phyloP scores from a whole-genome alignment of 2,329 filamentous ascomycete genomes.

The Ophiostoma montium region DNA sequence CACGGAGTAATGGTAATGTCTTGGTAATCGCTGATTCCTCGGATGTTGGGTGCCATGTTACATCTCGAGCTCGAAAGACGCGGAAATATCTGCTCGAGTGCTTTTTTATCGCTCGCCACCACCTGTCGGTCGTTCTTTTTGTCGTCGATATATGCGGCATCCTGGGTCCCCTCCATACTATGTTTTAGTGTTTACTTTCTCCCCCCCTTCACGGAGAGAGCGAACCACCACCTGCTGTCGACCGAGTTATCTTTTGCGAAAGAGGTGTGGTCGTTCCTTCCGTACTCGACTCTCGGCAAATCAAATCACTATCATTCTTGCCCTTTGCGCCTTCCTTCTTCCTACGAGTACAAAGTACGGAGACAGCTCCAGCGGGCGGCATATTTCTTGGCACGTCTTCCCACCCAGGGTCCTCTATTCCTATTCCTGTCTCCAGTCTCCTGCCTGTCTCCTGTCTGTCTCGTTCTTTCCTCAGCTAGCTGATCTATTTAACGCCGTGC shows the following conservation, averaged over 20 bases:
- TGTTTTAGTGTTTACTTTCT: no score
- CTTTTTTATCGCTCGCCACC: no score
- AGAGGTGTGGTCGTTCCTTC: slow-evolving; percentile 6
- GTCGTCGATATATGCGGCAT: no score
- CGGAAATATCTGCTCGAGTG: no score
- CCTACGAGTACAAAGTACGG: no score
- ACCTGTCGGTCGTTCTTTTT: background rate
- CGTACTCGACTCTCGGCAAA: background rate
- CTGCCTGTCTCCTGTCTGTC: no score
- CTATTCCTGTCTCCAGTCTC: background rate
- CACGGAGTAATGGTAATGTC: background rate
- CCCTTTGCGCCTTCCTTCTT: slow-evolving; percentile 3
- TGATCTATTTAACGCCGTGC: no score
- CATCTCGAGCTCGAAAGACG: no score
- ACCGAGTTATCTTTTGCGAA: slow-evolving; percentile 5
- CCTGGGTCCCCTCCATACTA: background rate
- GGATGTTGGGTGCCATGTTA: background rate
- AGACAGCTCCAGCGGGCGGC: slow-evolving; percentile 3
- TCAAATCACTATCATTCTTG: slow-evolving; percentile 1
- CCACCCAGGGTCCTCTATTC: background rate
- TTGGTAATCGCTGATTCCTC: background rate
- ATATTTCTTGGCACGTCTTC: background rate
- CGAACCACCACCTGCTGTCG: slow-evolving; percentile 1
- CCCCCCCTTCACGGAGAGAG: background rate
- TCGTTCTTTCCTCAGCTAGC: background rate